Evolutionary conservation across 176 grass and related monocot genomes (phyloP).

Genomic region (Oryza coarctata): DNA sequence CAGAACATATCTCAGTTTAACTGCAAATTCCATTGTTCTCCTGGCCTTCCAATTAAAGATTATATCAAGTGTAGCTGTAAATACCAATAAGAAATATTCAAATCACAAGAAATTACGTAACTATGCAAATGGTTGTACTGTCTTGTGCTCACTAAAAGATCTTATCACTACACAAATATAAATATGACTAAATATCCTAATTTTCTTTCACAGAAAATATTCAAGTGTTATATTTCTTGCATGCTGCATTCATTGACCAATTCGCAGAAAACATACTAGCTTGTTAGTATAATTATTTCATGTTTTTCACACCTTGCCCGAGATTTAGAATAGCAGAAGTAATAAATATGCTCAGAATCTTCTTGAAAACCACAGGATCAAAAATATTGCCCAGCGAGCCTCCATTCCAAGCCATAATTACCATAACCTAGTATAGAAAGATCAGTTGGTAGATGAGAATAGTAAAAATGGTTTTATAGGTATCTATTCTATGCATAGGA

Average conservation of each 20-base stretch:
- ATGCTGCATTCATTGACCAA: not conserved
- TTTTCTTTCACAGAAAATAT: not conserved
- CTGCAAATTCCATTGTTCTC: conserved; percentile 75
- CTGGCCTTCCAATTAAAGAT: conserved; percentile 87
- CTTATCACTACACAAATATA: conserved; percentile 10
- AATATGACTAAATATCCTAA: not conserved
- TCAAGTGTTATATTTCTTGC: not conserved
- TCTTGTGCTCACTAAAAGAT: conserved; percentile 19
- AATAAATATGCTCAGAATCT: conserved; percentile 92
- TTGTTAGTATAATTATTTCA: conserved; percentile 22
- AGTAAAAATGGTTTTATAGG: conserved; percentile 8
- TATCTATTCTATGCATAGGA: conserved; percentile 14
- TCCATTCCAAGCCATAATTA: conserved; percentile 93
- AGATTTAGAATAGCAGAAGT: conserved; percentile 84
- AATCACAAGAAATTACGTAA: conserved; percentile 21
- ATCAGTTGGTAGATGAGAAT: conserved; percentile 24
- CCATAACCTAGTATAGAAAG: conserved; percentile 66
- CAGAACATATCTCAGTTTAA: conserved; percentile 85
- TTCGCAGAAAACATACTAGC: not conserved
- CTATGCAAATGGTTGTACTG: not conserved
- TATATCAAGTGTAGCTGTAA: conserved; percentile 81
- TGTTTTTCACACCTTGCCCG: conserved; percentile 61
- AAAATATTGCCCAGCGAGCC: conserved; percentile 69
- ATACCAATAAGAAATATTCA: conserved; percentile 27
- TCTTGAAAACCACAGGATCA: conserved; percentile 61